Evolutionary conservation across 805 yeast genomes (phyloP).

Genomic region (Ascoidea rubescens): DNA sequence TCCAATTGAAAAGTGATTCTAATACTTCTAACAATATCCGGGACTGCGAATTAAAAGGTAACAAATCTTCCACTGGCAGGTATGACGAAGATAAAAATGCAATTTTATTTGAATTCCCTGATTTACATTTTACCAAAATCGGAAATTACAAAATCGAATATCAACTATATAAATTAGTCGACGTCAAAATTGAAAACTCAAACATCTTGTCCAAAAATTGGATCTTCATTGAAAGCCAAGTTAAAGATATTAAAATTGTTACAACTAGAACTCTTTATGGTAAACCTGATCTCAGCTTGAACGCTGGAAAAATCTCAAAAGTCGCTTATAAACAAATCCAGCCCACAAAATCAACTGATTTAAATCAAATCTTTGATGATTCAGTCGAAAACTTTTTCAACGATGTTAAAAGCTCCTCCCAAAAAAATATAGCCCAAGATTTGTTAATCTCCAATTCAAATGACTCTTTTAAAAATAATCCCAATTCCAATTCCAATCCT

Average conservation of each 20-base stretch:
- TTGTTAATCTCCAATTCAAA: no score
- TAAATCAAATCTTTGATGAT: no score
- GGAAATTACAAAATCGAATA: not conserved
- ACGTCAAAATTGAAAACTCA: not conserved
- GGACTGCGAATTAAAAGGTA: not conserved
- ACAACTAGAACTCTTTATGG: not conserved
- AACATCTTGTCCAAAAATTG: not conserved
- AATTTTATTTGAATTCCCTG: not conserved
- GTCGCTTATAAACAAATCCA: no score
- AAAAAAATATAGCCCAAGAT: no score
- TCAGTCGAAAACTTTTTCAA: no score
- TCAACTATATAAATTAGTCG: not conserved
- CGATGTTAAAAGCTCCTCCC: no score
- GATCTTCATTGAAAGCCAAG: not conserved
- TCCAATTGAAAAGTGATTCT: not conserved
- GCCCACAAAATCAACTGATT: no score
- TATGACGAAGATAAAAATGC: not conserved
- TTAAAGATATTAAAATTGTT: not conserved
- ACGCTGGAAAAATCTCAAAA: no score
- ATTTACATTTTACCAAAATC: not conserved
- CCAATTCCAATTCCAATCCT: no score
- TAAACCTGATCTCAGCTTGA: no score
- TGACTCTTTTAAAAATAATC: no score
- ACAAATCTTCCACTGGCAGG: not conserved
- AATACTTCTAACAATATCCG: not conserved